These are phyloP conservation scores for Metschnikowia noctiluminum DNA, from an alignment of 805 yeast species.

Conservation along the genomic window DNA sequence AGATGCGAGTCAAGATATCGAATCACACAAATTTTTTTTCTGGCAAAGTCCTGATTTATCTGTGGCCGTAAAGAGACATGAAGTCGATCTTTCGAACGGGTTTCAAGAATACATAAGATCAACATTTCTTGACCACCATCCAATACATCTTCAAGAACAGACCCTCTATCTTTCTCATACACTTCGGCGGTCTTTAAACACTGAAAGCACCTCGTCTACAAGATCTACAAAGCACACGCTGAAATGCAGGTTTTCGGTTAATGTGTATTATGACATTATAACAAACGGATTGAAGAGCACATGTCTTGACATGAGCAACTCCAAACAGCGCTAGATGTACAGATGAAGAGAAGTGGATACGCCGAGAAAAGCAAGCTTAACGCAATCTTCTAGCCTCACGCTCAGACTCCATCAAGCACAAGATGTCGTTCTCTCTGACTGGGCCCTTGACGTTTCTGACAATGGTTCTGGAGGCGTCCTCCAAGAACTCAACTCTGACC, in stretches of 20 bases:
- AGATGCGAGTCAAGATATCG: no score
- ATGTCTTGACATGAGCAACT: background rate
- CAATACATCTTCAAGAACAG: no score
- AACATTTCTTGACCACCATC: no score
- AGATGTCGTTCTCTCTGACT: constrained; percentile 96
- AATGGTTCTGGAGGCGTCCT: constrained; percentile 91
- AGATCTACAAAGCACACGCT: no score
- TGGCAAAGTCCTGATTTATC: no score
- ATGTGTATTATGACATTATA: constrained; percentile 18
- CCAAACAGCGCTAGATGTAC: constrained; percentile 18
- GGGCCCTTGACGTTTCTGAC: constrained; percentile 98
- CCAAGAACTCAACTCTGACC: constrained; percentile 96
- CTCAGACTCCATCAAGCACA: constrained; percentile 99
- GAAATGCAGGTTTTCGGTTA: background rate
- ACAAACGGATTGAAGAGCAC: constrained; percentile 5
- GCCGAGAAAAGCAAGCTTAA: constrained; percentile 35
- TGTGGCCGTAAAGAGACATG: no score
- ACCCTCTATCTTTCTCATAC: no score
- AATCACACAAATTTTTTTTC: no score
- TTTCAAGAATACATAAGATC: no score
- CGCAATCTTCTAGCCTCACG: constrained; percentile 98
- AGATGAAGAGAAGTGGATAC: constrained; percentile 9
- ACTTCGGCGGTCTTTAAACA: no score
- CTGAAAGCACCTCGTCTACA: no score
- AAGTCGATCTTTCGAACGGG: no score